Conservation (phyloP, 148 eudicot genomes). For the Chenopodium berlandieri region DNA sequence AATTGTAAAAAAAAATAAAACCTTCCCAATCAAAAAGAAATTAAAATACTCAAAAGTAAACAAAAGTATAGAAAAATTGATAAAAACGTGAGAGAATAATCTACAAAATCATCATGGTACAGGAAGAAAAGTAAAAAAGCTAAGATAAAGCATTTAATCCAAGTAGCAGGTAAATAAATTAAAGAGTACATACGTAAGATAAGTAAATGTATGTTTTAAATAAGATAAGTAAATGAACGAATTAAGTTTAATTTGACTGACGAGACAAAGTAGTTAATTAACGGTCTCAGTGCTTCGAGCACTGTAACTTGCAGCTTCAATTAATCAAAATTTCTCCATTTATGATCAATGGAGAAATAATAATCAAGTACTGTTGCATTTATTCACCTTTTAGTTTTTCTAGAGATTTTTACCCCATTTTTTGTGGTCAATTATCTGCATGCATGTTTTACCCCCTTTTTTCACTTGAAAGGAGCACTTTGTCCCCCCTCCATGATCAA, state of each 20-base stretch:
- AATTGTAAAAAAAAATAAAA: too few species aligned
- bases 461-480: too few species aligned
- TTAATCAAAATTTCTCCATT: neutral
- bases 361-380: neutral
- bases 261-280: neutral
- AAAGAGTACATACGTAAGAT: neutral
- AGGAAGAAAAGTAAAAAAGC: neutral
- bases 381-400: neutral
- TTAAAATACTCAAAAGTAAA: too few species aligned
- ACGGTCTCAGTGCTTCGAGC: neutral
- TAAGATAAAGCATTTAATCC: too few species aligned
- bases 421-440: neutral
- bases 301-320: neutral
- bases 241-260: neutral
- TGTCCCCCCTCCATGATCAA: too few species aligned
- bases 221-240: too few species aligned
- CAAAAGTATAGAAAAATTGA: too few species aligned
- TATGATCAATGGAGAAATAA: neutral
- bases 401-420: neutral
- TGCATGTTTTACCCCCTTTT: too few species aligned
- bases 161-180: neutral
- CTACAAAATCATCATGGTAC: neutral
- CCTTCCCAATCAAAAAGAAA: too few species aligned
- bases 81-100: too few species aligned
- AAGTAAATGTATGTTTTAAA: too few species aligned